A percentile compares a stretch with the other conserved stretches of the same genome.
phyloP scores from a whole-genome alignment of 2,329 filamentous ascomycete species.

The Apiospora phragmitis region DNA sequence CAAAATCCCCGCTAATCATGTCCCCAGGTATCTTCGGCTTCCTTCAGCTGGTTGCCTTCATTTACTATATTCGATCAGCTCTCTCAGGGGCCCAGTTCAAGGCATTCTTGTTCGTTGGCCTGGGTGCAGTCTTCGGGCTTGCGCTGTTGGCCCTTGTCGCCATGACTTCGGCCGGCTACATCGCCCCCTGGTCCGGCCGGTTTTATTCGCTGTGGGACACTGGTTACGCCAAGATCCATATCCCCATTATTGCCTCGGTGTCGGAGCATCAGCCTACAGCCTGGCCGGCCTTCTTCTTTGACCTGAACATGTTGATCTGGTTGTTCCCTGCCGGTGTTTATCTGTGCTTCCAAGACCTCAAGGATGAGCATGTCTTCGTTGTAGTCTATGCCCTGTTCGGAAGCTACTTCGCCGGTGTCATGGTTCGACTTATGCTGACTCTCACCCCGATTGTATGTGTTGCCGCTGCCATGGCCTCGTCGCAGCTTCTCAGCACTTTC shows the following conservation, averaged over 20 bases:
- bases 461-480: slow-evolving; percentile 84
- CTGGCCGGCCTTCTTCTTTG: slow-evolving; percentile 99
- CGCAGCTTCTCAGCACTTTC: slow-evolving; percentile 86
- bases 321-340: slow-evolving; percentile 98
- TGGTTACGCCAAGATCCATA: slow-evolving; percentile 97
- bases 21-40: slow-evolving; percentile 85
- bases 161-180: slow-evolving; percentile 86
- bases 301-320: slow-evolving; percentile 98
- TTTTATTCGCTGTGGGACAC: slow-evolving; percentile 99
- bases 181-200: slow-evolving; percentile 95
- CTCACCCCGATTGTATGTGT: slow-evolving; percentile 96
- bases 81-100: slow-evolving; percentile 93
- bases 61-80: slow-evolving; percentile 86
- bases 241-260: slow-evolving; percentile 99
- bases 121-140: slow-evolving; percentile 70
- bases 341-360: slow-evolving; percentile 91
- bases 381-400: slow-evolving; percentile 96
- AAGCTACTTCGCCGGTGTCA: slow-evolving; percentile 98
- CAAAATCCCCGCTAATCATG: not conserved
- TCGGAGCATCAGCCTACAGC: slow-evolving; percentile 98
- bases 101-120: slow-evolving; percentile 76
- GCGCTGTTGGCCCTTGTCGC: slow-evolving; percentile 71
- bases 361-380: slow-evolving; percentile 96
- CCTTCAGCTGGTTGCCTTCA: slow-evolving; percentile 88
- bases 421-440: slow-evolving; percentile 98